Conservation (phyloP, 2,329 filamentous ascomycete species). For the Magnaporthales sp. region DNA sequence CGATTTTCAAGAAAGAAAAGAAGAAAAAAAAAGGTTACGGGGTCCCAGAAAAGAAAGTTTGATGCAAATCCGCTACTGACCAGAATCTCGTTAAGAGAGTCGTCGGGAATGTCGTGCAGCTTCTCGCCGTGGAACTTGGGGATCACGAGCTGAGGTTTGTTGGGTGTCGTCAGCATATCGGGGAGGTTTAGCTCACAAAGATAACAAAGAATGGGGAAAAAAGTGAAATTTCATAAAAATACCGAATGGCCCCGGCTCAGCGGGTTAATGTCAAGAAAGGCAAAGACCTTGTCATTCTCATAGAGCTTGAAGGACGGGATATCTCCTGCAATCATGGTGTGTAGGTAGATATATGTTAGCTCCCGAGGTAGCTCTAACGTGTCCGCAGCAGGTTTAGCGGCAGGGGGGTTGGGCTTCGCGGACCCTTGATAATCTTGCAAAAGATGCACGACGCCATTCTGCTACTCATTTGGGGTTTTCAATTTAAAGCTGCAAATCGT, state of each 20-base stretch:
- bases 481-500: constrained; percentile 14
- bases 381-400: too few relatives aligned
- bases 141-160: constrained; percentile 67
- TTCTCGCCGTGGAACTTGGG: constrained; percentile 92
- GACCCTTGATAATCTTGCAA: constrained; percentile 95
- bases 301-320: constrained; percentile 96
- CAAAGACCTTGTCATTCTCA: constrained; percentile 86
- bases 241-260: constrained; percentile 85
- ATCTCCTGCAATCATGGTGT: constrained; percentile 71
- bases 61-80: constrained; percentile 32
- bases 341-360: not conserved
- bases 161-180: not conserved
- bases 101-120: constrained; percentile 86
- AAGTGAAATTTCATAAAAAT: too few relatives aligned
- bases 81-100: constrained; percentile 73
- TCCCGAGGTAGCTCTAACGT: not conserved
- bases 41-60: too few relatives aligned
- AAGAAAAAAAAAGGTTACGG: not conserved
- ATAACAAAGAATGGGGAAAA: not conserved
- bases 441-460: constrained; percentile 75
- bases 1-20: not conserved
- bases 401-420: constrained; percentile 9
- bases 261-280: constrained; percentile 94
- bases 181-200: not conserved
- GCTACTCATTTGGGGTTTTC: constrained; percentile 31